Percentiles rank a stretch among this genome's conserved stretches.
Conservation (phyloP, 139 green algal species). For the Volvox africanus region DNA sequence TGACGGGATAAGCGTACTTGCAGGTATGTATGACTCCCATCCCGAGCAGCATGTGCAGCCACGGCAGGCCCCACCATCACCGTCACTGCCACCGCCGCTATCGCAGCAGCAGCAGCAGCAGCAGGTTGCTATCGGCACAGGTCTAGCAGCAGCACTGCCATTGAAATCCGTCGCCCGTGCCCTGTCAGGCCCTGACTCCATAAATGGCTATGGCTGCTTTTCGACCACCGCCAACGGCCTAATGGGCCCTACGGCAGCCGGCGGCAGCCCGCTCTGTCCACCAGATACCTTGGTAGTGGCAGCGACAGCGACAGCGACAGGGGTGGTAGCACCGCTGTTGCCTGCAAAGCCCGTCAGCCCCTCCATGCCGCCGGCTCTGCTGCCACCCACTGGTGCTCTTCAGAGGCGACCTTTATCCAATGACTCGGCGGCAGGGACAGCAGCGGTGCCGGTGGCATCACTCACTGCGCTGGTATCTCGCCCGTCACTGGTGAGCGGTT, state of each 20-base stretch:
- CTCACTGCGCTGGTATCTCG: background rate
- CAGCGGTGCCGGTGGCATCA: background rate
- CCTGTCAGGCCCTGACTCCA: background rate
- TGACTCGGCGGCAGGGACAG: background rate
- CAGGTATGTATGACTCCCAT: background rate
- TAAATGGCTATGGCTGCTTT: background rate
- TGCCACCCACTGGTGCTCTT: too few relatives aligned
- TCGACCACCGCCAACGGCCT: too few relatives aligned
- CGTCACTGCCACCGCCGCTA: background rate
- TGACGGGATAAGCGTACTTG: background rate
- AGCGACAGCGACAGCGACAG: background rate
- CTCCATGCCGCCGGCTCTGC: too few relatives aligned
- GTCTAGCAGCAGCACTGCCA: too few relatives aligned
- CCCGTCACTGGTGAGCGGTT: background rate
- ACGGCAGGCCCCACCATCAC: too few relatives aligned
- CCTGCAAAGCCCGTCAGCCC: too few relatives aligned
- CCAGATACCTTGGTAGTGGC: background rate
- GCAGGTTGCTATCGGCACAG: background rate
- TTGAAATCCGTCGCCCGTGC: background rate
- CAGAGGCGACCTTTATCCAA: background rate
- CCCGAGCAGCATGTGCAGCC: background rate
- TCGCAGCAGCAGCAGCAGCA: background rate
- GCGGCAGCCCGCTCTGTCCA: background rate
- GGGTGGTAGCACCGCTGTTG: too few relatives aligned
- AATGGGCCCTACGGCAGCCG: too few relatives aligned